Base-by-base conservation (phyloP, 164 flowering plant genomes). In the Vitis cinerea region DNA sequence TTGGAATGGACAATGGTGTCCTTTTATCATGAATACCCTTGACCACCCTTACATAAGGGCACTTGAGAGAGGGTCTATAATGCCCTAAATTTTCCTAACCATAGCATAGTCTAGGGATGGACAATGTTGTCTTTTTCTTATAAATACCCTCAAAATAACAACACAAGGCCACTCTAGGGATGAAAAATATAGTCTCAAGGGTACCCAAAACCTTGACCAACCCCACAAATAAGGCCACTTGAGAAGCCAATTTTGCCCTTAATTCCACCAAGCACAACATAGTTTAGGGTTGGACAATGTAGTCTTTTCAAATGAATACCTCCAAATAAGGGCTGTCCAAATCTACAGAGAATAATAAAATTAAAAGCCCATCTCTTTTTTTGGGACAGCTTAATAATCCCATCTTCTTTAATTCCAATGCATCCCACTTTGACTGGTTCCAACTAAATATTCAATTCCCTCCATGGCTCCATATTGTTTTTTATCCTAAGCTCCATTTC, bases 361-460 rank as follows among this genome's bases (percentile, higher is more conserved):
- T 17, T 57, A 61, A 14, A 37, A 31, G 10, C 23, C 66, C 50
- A 51, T 63, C 11, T 54, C 44, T 63, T 70, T 70, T 48, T 47
- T 23, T 6, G 9, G 60, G 52, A 48, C 47, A 13, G 63, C 61
- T 54, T 65, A 64, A 37, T 61, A 66, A 54, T 48, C 53, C 51
- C 13, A 47, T 47, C 23, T 63, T 4, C 16, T 47, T n/a, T 10
- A 13, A 16, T 63, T 63, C 50, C 44, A 37, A 37, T 8, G 53
- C 51, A 16, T 49, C 59, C 59, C 53, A 29, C 64, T 77, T 77
- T 72, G 73, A 77, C 76, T 65, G 63, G 53, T 64, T 19, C 29
- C 63, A 60, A 13, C 17, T 3, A 60, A 50, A 15, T 16, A 16
- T 64, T 31, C 15, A 59, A 69, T 48, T n/a, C 58, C 63, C 17